Conservation (phyloP, 371 early-diverging fungal species). For the Haplosporangium sp. region DNA sequence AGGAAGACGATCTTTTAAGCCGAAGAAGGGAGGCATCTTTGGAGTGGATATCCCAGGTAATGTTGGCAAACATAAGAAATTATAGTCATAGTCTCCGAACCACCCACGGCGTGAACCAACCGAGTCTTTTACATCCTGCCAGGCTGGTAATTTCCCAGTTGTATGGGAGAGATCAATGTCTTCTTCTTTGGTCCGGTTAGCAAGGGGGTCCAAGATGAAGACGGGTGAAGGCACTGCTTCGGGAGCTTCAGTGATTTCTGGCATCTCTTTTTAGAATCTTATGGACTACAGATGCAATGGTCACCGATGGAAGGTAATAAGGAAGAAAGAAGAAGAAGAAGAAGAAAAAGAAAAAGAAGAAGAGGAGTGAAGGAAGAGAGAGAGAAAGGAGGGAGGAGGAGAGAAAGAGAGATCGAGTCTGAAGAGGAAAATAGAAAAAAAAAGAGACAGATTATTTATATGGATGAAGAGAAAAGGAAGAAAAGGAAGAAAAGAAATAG, state of each 20-base stretch:
- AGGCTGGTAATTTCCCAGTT: conserved; percentile 28
- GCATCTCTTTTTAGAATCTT: conserved; percentile 7
- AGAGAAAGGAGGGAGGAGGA: background rate
- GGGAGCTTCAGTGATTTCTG: conserved; percentile 37
- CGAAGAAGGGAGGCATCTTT: conserved; percentile 66
- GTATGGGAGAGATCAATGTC: conserved; percentile 49
- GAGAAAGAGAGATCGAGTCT: background rate
- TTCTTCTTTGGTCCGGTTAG: conserved; percentile 33
- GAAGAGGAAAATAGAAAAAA: background rate
- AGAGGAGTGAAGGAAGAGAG: background rate
- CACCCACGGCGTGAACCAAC: conserved; percentile 64
- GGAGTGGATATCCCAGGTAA: conserved; percentile 52
- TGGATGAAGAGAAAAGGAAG: background rate
- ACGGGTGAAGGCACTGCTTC: conserved; percentile 20
- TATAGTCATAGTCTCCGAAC: conserved; percentile 71
- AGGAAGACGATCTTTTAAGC: conserved; percentile 66
- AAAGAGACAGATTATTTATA: background rate
- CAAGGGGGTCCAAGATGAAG: conserved; percentile 40
- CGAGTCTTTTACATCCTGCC: conserved; percentile 53
- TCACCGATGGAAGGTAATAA: no score
- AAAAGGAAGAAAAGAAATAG: background rate
- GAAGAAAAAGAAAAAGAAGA: background rate
- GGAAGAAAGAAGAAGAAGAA: background rate
- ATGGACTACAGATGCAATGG: no score
- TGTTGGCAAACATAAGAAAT: conserved; percentile 63